These are phyloP conservation scores for Paramecium sonneborni DNA, from an alignment of 73 alveolate genomes.

Conservation along the genomic window DNA sequence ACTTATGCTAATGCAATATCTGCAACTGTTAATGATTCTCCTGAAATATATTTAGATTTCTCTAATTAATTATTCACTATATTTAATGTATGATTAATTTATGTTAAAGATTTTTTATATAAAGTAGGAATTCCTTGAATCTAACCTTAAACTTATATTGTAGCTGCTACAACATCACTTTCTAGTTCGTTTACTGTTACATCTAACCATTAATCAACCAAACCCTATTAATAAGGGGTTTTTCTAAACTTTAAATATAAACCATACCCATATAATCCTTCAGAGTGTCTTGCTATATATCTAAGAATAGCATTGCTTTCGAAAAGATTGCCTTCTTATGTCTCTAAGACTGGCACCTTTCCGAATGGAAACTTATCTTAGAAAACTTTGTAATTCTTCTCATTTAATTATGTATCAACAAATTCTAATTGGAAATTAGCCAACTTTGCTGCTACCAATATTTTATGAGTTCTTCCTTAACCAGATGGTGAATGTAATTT, in stretches of 20 bases:
- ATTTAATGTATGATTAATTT: conserved; percentile 65
- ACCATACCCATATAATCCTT: conserved; percentile 39
- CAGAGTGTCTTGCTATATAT: conserved; percentile 70
- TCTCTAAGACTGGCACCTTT: conserved; percentile 79
- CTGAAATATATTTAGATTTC: conserved; percentile 80
- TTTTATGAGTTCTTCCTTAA: conserved; percentile 67
- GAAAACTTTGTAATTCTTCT: conserved; percentile 59
- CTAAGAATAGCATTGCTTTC: conserved; percentile 77
- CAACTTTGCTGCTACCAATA: conserved; percentile 57
- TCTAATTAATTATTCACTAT: conserved; percentile 75
- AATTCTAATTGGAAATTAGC: conserved; percentile 46
- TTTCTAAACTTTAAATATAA: conserved; percentile 38
- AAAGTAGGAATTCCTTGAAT: conserved; percentile 70
- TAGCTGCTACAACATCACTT: conserved; percentile 61
- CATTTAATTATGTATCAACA: conserved; percentile 56
- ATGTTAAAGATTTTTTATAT: conserved; percentile 56
- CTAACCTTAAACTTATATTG: conserved; percentile 80
- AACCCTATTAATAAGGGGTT: conserved; percentile 49
- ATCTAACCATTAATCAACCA: conserved; percentile 82
- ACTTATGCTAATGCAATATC: conserved; percentile 83
- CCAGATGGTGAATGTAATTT: conserved; percentile 68
- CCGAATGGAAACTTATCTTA: conserved; percentile 72
- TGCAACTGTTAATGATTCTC: conserved; percentile 89
- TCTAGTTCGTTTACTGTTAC: conserved; percentile 70
- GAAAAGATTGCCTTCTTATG: conserved; percentile 71